A percentile compares a stretch with the other conserved stretches of the same genome.
Evolutionary conservation across 1,284 basidiomycete species (phyloP).

Genomic region (Coniferiporia weirii): DNA sequence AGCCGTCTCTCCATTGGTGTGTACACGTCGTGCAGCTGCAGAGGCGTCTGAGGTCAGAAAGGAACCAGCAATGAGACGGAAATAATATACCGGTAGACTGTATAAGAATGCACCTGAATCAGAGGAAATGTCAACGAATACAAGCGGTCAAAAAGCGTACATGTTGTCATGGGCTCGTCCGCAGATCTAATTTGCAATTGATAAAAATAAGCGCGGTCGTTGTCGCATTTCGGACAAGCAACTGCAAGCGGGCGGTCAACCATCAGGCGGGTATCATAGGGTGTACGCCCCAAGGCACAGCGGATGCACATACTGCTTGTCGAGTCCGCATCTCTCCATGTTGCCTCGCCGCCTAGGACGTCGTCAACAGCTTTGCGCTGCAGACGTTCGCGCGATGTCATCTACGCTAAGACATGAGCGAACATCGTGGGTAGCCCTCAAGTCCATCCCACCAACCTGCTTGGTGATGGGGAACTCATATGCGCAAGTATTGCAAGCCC

Average conservation of each 20-base stretch:
- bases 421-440: background rate
- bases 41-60: background rate
- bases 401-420: conserved; percentile 38
- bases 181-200: conserved; percentile 96
- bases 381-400: conserved; percentile 82
- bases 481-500: conserved; percentile 91
- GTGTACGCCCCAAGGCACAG: too few relatives aligned
- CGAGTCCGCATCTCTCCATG: conserved; percentile 94
- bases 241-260: conserved; percentile 38
- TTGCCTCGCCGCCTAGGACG: conserved; percentile 88
- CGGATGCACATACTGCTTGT: conserved; percentile 57
- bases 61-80: background rate
- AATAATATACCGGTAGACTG: conserved; percentile 16
- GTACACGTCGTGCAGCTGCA: conserved; percentile 17
- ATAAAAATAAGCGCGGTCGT: conserved; percentile 87
- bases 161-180: conserved; percentile 96
- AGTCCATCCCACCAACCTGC: conserved; percentile 46
- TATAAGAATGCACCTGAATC: background rate
- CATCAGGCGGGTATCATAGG: background rate
- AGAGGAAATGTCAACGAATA: conserved; percentile 1
- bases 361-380: conserved; percentile 89
- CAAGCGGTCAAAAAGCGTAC: conserved; percentile 43
- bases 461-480: conserved; percentile 83
- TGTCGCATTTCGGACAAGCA: conserved; percentile 88
- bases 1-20: conserved; percentile 19